phyloP scores from a whole-genome alignment of 1,284 basidiomycete genomes.

The Schizophyllum commune region DNA sequence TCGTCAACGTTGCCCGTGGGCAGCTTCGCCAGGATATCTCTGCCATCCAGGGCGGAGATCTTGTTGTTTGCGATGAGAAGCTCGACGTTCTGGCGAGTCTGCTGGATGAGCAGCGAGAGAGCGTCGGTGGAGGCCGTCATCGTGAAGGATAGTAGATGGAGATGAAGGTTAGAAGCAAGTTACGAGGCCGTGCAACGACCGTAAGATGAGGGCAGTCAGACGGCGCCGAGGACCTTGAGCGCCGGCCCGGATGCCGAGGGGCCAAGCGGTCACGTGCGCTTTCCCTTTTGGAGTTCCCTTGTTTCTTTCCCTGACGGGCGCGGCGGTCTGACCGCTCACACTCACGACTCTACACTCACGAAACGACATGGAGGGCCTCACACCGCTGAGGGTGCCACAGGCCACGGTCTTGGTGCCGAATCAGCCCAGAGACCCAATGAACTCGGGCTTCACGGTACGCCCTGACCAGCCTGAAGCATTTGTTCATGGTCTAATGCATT shows the following conservation, averaged over 20 bases:
- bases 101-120: constrained; percentile 53
- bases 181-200: too few species aligned
- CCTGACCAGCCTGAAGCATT: background rate
- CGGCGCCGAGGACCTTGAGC: too few species aligned
- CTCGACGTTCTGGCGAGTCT: constrained; percentile 58
- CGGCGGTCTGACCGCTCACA: background rate
- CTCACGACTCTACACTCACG: background rate
- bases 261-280: background rate
- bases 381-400: background rate
- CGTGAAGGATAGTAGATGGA: background rate
- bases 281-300: background rate
- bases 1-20: constrained; percentile 19
- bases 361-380: background rate
- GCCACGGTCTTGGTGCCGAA: background rate
- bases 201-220: too few species aligned
- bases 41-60: constrained; percentile 47
- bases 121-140: constrained; percentile 25
- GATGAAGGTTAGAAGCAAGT: background rate
- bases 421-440: background rate
- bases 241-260: background rate
- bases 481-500: background rate
- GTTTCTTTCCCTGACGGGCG: background rate
- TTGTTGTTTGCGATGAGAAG: constrained; percentile 54
- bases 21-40: constrained; percentile 47
- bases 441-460: background rate